phyloP scores from a whole-genome alignment of 345 rosid species.

The Ricinus communis region DNA sequence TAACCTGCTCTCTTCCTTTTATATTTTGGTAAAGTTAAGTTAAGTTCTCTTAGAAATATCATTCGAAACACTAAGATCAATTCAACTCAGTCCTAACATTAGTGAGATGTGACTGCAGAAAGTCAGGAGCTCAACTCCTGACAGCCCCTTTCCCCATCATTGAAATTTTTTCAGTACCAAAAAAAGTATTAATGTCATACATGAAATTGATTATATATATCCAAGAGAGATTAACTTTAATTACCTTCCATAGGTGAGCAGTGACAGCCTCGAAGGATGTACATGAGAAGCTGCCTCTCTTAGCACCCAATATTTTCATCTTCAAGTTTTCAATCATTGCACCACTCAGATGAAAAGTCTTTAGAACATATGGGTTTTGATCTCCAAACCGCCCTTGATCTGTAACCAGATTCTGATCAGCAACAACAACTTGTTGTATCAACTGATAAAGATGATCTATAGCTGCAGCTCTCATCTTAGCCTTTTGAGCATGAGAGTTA shows the following conservation, averaged over 20 bases:
- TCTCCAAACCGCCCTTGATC: constrained; percentile 3
- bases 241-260: constrained; percentile 73
- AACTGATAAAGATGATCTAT: constrained; percentile 61
- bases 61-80: no score
- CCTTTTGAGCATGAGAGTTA: neutral
- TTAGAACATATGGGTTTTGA: constrained; percentile 32
- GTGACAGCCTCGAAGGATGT: constrained; percentile 64
- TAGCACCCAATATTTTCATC: constrained; percentile 32
- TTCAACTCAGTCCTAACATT: no score
- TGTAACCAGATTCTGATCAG: neutral
- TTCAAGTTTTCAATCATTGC: constrained; percentile 47
- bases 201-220: no score
- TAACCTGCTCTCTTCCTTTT: no score
- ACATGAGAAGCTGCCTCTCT: constrained; percentile 30
- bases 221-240: neutral
- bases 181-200: no score
- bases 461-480: constrained; percentile 48
- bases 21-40: no score
- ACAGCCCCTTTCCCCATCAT: no score
- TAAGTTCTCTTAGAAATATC: no score
- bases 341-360: constrained; percentile 46
- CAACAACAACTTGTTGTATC: constrained; percentile 44
- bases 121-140: no score
- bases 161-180: no score
- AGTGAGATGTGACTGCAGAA: no score